Evolutionary conservation across 1,139 yeast genomes (phyloP).

Genomic region (Ashbya aceris): DNA sequence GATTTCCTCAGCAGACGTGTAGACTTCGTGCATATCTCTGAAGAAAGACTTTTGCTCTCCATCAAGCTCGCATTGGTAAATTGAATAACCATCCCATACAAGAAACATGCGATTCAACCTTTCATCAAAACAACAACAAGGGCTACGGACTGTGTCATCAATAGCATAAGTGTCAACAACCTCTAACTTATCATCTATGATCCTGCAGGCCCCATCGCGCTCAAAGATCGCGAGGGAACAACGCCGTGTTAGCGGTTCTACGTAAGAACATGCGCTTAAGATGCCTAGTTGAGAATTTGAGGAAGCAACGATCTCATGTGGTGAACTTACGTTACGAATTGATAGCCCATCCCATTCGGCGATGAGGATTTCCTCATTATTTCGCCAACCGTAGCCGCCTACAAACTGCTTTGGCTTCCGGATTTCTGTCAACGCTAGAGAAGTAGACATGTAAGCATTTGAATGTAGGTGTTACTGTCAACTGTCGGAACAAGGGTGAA

Average conservation of each 20-base stretch:
- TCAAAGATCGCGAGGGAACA: conserved; percentile 14
- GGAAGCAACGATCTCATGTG: not conserved
- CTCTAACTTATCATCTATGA: conserved; percentile 10
- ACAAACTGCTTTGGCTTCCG: conserved; percentile 6
- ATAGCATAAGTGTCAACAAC: conserved; percentile 12
- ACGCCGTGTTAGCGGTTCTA: conserved; percentile 9
- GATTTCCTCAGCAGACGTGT: conserved; percentile 2
- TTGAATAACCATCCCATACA: conserved; percentile 5
- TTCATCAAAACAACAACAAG: conserved; percentile 13
- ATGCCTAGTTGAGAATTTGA: not conserved
- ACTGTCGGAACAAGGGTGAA: no score
- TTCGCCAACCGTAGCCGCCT: conserved; percentile 1
- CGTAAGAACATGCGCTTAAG: conserved; percentile 8
- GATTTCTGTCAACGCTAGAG: conserved; percentile 2
- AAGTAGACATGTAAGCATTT: no score
- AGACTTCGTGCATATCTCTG: not conserved
- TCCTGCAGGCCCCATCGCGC: conserved; percentile 14
- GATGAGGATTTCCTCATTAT: not conserved
- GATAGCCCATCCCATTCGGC: conserved; percentile 5
- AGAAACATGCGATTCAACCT: conserved; percentile 11
- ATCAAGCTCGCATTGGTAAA: conserved; percentile 1
- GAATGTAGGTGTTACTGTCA: no score
- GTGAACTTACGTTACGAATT: not conserved
- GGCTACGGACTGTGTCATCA: not conserved
- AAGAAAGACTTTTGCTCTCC: not conserved